A percentile compares a stretch with the other conserved stretches of the same genome.
Evolutionary conservation across 768 basidiomycete species (phyloP).

Genomic region (Crassisporium funariophilum): DNA sequence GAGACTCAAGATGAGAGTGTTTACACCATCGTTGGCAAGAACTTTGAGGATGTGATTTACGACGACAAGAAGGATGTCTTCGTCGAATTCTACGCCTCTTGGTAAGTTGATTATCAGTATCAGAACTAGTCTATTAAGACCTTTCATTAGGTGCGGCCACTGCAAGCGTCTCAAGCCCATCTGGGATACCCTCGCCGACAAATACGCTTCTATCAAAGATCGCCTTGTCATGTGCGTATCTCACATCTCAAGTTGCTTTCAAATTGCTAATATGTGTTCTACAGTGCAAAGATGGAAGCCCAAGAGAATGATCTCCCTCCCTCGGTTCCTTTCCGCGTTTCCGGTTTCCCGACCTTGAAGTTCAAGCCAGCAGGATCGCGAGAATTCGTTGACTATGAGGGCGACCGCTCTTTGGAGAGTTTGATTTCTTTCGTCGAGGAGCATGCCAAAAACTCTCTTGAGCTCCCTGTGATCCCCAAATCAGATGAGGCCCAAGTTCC

Average conservation of each 20-base stretch:
- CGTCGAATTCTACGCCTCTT: slow-evolving; percentile 95
- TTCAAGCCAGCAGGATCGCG: slow-evolving; percentile 89
- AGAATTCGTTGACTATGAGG: slow-evolving; percentile 92
- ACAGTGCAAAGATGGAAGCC: slow-evolving; percentile 93
- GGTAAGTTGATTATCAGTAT: slow-evolving; percentile 55
- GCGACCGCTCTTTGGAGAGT: slow-evolving; percentile 87
- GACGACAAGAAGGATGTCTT: slow-evolving; percentile 94
- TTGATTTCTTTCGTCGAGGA: slow-evolving; percentile 83
- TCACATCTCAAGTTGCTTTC: slow-evolving; percentile 10
- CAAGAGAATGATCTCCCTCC: slow-evolving; percentile 95
- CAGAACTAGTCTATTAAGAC: neutral
- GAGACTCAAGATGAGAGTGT: slow-evolving; percentile 82
- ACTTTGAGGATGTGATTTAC: slow-evolving; percentile 84
- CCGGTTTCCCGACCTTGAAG: slow-evolving; percentile 94
- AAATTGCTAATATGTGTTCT: slow-evolving; percentile 11
- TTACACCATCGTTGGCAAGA: slow-evolving; percentile 81
- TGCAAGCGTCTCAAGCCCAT: slow-evolving; percentile 96
- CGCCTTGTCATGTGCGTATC: slow-evolving; percentile 70
- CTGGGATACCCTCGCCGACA: slow-evolving; percentile 90
- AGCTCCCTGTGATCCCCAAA: slow-evolving; percentile 37
- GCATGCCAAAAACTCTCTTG: slow-evolving; percentile 75
- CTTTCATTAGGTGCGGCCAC: slow-evolving; percentile 75
- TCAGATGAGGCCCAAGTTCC: slow-evolving; percentile 37
- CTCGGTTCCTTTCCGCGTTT: slow-evolving; percentile 82
- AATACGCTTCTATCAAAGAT: slow-evolving; percentile 75